phyloP scores from a whole-genome alignment of 768 basidiomycete genomes.

The Tubosaeta sp. region DNA sequence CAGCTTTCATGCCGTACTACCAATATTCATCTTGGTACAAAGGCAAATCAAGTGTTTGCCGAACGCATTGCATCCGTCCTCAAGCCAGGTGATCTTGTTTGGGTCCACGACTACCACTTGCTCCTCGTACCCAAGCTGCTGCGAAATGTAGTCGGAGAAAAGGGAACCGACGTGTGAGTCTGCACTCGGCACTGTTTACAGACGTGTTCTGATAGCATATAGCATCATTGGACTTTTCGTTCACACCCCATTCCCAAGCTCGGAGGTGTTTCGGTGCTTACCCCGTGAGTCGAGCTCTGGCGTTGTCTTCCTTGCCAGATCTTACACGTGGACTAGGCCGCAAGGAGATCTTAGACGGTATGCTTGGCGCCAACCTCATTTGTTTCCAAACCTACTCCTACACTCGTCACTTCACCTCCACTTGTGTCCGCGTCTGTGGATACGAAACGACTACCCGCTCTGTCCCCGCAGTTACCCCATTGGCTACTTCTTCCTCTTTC shows the following conservation, averaged over 20 bases:
- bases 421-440: conserved; percentile 94
- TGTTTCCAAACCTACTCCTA: conserved; percentile 99
- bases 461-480: neutral
- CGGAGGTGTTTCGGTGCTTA: conserved; percentile 92
- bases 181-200: neutral
- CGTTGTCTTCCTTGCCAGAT: neutral
- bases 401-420: conserved; percentile 90
- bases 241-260: conserved; percentile 96
- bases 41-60: conserved; percentile 85
- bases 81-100: conserved; percentile 85
- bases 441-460: conserved; percentile 65
- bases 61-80: conserved; percentile 68
- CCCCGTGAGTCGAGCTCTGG: conserved; percentile 54
- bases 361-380: conserved; percentile 94
- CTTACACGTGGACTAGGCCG: conserved; percentile 46
- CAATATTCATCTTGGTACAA: conserved; percentile 30
- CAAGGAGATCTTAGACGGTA: conserved; percentile 93
- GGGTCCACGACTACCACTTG: conserved; percentile 96
- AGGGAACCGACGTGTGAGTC: conserved; percentile 24
- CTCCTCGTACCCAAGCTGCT: conserved; percentile 85
- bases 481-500: conserved; percentile 7
- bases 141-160: conserved; percentile 53
- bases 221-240: conserved; percentile 85
- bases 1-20: neutral
- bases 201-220: neutral